These are phyloP conservation scores for Sindora glabra DNA, from an alignment of 306 rosid species.

Conservation along the genomic window DNA sequence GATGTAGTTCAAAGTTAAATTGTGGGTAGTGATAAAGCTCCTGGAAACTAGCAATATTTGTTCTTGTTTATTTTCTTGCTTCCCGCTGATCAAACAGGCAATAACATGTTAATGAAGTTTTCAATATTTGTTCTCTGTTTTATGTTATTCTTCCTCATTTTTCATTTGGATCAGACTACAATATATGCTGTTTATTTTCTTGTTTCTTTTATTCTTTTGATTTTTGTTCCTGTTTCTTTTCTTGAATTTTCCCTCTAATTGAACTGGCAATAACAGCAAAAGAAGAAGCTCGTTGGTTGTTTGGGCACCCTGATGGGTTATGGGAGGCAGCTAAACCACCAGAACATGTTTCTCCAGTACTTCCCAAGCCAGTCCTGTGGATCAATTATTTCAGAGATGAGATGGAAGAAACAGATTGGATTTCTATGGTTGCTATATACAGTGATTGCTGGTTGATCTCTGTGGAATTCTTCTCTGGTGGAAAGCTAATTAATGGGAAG, in stretches of 20 bases:
- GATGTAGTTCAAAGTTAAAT: too few relatives aligned
- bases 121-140: too few relatives aligned
- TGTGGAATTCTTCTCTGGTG: slow-evolving; percentile 57
- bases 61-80: too few relatives aligned
- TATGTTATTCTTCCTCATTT: too few relatives aligned
- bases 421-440: slow-evolving; percentile 56
- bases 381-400: slow-evolving; percentile 64
- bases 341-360: slow-evolving; percentile 55
- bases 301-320: slow-evolving; percentile 45
- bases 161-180: too few relatives aligned
- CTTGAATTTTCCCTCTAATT: not conserved
- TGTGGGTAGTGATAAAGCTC: too few relatives aligned
- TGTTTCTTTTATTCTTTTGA: too few relatives aligned
- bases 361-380: slow-evolving; percentile 55
- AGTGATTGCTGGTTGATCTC: slow-evolving; percentile 57
- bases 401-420: slow-evolving; percentile 53
- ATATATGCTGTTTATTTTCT: too few relatives aligned
- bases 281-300: slow-evolving; percentile 51
- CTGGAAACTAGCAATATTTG: too few relatives aligned
- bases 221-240: not conserved
- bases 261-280: slow-evolving; percentile 24
- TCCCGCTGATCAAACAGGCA: too few relatives aligned
- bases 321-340: slow-evolving; percentile 55
- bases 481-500: slow-evolving; percentile 54
- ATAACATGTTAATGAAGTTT: too few relatives aligned